Evolutionary conservation across 1,284 basidiomycete species (phyloP).

Genomic region (Phellopilus nigrolimitatus): DNA sequence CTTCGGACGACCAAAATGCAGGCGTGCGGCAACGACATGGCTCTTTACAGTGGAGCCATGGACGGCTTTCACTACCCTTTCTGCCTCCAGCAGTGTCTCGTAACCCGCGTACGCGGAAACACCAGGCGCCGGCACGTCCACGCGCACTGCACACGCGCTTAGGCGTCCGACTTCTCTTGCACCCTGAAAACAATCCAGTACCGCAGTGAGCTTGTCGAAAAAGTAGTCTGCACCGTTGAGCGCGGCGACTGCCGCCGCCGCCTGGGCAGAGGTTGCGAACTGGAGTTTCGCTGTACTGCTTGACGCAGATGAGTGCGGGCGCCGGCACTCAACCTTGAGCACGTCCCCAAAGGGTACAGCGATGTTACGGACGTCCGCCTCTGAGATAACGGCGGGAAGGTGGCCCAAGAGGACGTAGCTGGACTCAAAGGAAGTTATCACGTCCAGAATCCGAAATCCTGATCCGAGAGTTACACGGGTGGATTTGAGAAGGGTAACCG

Average conservation of each 20-base stretch:
- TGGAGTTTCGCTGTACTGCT: constrained; percentile 8
- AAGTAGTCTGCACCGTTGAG: constrained; percentile 7
- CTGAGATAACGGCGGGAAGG: constrained; percentile 11
- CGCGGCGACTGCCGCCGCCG: constrained; percentile 6
- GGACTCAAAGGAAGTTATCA: constrained; percentile 15
- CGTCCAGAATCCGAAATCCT: constrained; percentile 14
- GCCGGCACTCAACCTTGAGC: not conserved
- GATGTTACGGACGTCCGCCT: constrained; percentile 10
- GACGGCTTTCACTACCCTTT: not conserved
- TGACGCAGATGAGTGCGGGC: not conserved
- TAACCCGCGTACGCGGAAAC: constrained; percentile 11
- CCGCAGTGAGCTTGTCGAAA: constrained; percentile 6
- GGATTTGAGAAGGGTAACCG: constrained; percentile 9
- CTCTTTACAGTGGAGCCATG: constrained; percentile 10
- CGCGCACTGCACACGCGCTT: constrained; percentile 3
- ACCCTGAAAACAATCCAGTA: not conserved
- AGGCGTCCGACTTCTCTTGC: constrained; percentile 8
- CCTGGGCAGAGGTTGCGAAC: constrained; percentile 8
- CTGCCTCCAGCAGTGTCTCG: constrained; percentile 7
- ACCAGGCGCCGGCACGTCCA: constrained; percentile 19
- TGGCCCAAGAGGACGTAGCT: constrained; percentile 8
- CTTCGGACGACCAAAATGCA: constrained; percentile 8
- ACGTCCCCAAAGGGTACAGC: constrained; percentile 5
- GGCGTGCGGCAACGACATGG: constrained; percentile 8
- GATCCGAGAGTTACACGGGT: constrained; percentile 15